Evolutionary conservation across 139 green algal genomes (phyloP).

Genomic region (Protoeuglena noctilucae): DNA sequence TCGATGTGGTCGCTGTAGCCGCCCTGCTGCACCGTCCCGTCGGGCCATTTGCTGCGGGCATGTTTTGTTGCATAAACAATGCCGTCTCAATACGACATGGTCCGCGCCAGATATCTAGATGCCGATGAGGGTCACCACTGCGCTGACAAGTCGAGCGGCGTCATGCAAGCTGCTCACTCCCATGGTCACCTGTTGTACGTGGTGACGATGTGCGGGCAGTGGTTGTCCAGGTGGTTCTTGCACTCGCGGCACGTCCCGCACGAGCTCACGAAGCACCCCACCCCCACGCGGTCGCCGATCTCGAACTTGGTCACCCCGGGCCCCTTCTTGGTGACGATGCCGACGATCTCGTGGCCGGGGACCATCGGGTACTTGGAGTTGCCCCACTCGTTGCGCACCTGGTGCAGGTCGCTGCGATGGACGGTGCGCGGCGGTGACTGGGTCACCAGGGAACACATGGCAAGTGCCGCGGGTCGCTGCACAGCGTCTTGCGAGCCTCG

Average conservation of each 20-base stretch:
- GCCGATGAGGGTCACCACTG: too few species aligned
- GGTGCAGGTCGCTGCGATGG: not conserved
- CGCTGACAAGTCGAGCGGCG: too few species aligned
- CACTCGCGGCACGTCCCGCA: constrained; percentile 8
- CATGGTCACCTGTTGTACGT: too few species aligned
- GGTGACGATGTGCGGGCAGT: constrained; percentile 29
- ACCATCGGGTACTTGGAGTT: constrained; percentile 12
- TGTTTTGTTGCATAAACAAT: too few species aligned
- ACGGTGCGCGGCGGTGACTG: not conserved
- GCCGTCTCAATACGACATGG: too few species aligned
- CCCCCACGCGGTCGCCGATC: constrained; percentile 10
- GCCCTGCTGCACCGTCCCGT: constrained; percentile 39
- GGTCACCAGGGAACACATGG: too few species aligned
- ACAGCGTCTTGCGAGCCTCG: constrained; percentile 3
- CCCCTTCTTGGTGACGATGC: constrained; percentile 9
- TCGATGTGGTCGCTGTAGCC: constrained; percentile 56
- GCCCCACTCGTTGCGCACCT: not conserved
- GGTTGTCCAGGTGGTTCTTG: constrained; percentile 23
- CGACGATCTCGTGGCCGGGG: constrained; percentile 13
- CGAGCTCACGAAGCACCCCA: constrained; percentile 14
- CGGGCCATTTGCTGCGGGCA: too few species aligned
- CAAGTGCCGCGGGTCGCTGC: not conserved
- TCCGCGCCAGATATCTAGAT: too few species aligned
- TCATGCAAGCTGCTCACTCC: too few species aligned
- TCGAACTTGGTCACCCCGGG: constrained; percentile 10